phyloP scores from a whole-genome alignment of 805 yeast genomes.

The Cyberlindnera sargentensis region DNA sequence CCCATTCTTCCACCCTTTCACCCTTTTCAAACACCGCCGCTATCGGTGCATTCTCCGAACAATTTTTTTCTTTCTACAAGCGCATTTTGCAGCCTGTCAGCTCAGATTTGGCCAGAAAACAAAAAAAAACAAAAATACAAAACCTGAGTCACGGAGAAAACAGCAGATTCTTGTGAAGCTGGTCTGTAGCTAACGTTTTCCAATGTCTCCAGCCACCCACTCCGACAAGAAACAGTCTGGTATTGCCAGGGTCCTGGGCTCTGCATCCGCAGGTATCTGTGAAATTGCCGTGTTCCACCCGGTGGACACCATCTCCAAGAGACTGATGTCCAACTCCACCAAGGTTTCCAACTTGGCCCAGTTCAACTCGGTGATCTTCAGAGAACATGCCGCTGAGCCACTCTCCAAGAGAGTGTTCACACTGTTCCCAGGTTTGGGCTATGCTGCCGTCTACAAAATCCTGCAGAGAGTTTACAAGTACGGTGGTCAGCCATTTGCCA shows the following conservation, averaged over 20 bases:
- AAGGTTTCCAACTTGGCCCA: constrained; percentile 55
- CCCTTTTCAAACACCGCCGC: no score
- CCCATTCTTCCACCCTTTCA: no score
- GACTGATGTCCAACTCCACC: constrained; percentile 80
- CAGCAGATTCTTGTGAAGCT: no score
- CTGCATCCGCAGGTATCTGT: constrained; percentile 95
- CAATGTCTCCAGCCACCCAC: constrained; percentile 18
- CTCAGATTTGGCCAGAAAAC: no score
- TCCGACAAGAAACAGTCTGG: constrained; percentile 82
- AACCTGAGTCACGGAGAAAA: background rate
- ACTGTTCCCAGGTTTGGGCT: constrained; percentile 95
- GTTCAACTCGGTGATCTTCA: constrained; percentile 82
- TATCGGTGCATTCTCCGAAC: no score
- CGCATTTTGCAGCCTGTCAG: no score
- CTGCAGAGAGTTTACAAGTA: constrained; percentile 97
- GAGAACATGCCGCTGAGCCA: constrained; percentile 68
- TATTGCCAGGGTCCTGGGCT: constrained; percentile 84
- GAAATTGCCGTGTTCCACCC: constrained; percentile 98
- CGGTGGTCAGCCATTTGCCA: constrained; percentile 99
- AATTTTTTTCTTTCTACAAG: no score
- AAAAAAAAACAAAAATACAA: background rate
- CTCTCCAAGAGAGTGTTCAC: constrained; percentile 67
- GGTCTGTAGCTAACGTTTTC: no score
- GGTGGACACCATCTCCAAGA: constrained; percentile 94
- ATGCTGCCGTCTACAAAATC: constrained; percentile 95